These are phyloP conservation scores for Trichoderma arundinaceum DNA, from an alignment of 2,329 filamentous ascomycete genomes.

Conservation along the genomic window DNA sequence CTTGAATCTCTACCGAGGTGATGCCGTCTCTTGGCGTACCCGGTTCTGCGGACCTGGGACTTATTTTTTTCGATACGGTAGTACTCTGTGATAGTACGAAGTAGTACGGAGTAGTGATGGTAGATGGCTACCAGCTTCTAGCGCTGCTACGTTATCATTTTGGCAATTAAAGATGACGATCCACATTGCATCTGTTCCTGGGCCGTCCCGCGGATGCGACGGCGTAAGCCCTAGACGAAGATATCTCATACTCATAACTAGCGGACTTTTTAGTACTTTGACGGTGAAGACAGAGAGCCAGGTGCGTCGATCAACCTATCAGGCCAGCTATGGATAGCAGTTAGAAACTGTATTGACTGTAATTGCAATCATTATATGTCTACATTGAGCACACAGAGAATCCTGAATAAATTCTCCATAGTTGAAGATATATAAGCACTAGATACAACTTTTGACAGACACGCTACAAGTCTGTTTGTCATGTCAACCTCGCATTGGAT, in stretches of 20 bases:
- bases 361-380: too few relatives aligned
- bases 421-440: background rate
- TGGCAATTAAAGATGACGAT: background rate
- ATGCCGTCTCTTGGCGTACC: background rate
- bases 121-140: background rate
- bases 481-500: too few relatives aligned
- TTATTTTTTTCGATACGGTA: slow-evolving; percentile 1
- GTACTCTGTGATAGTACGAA: background rate
- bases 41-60: background rate
- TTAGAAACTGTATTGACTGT: too few relatives aligned
- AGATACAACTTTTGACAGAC: background rate
- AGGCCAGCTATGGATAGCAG: background rate
- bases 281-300: background rate
- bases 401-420: background rate
- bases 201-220: slow-evolving; percentile 7
- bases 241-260: background rate
- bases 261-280: background rate
- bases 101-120: too few relatives aligned
- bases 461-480: too few relatives aligned
- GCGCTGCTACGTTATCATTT: background rate
- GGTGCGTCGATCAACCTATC: background rate
- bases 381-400: background rate
- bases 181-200: slow-evolving; percentile 19
- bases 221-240: slow-evolving; percentile 20
- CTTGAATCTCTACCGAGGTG: background rate